Evolutionary conservation across 352 stramenopile species (phyloP).

Genomic region (Phytophthora melonis): DNA sequence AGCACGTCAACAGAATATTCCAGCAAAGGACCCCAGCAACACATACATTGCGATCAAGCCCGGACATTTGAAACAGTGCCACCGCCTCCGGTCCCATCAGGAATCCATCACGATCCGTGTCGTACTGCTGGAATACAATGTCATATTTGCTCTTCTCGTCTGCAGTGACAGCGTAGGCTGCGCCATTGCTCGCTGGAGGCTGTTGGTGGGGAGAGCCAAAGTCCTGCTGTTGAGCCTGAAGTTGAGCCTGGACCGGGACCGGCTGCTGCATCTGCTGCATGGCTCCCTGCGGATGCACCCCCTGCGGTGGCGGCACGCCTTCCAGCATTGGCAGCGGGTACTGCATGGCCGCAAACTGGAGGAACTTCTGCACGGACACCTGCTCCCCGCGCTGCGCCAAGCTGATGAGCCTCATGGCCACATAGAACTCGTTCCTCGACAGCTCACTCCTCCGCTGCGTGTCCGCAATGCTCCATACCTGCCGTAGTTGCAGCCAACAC

Average conservation of each 20-base stretch:
- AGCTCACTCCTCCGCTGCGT: slow-evolving; percentile 75
- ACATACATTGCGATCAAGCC: slow-evolving; percentile 88
- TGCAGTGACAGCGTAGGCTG: slow-evolving; percentile 85
- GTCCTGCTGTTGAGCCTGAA: slow-evolving; percentile 21
- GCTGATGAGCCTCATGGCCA: slow-evolving; percentile 87
- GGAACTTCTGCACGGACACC: slow-evolving; percentile 73
- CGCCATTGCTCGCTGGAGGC: slow-evolving; percentile 6
- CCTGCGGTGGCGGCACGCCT: slow-evolving; percentile 59
- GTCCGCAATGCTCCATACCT: slow-evolving; percentile 88
- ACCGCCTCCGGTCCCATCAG: slow-evolving; percentile 92
- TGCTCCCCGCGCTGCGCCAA: slow-evolving; percentile 84
- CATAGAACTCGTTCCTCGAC: slow-evolving; percentile 86
- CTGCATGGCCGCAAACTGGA: slow-evolving; percentile 62
- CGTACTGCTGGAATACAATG: slow-evolving; percentile 93
- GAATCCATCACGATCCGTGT: slow-evolving; percentile 92
- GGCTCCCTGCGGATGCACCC: slow-evolving; percentile 6
- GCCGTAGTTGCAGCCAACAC: background rate
- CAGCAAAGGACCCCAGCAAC: background rate
- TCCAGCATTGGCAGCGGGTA: slow-evolving; percentile 75
- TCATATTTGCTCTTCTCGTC: slow-evolving; percentile 93
- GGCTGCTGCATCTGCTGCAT: slow-evolving; percentile 22
- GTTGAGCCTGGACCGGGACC: background rate
- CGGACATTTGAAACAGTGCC: slow-evolving; percentile 94
- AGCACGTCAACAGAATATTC: background rate
- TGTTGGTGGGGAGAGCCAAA: slow-evolving; percentile 25